Evolutionary conservation across 495 filamentous ascomycete genomes (phyloP).

Genomic region (Talaromyces adpressus): DNA sequence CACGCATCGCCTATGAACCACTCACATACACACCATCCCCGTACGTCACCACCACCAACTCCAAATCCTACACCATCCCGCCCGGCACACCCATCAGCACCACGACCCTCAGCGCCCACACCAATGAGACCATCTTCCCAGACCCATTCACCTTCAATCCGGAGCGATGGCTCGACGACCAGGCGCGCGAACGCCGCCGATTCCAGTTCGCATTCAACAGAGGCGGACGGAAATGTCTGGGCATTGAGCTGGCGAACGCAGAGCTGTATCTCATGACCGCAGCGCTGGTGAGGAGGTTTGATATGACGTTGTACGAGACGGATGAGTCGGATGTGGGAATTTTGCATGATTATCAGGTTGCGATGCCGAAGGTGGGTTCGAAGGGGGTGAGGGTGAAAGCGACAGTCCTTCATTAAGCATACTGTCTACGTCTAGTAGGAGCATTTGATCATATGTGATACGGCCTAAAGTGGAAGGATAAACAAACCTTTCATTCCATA

Average conservation of each 20-base stretch:
- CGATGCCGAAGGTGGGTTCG: slow-evolving; percentile 20
- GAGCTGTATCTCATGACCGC: slow-evolving; percentile 19
- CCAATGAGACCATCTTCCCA: slow-evolving; percentile 17
- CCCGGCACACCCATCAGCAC: slow-evolving; percentile 22
- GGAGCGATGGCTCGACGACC: slow-evolving; percentile 15
- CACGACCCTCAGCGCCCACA: slow-evolving; percentile 18
- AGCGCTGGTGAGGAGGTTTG: slow-evolving; percentile 16
- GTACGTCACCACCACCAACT: slow-evolving; percentile 12
- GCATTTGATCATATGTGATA: too few relatives aligned
- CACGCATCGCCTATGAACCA: slow-evolving; percentile 24
- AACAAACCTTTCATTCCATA: too few relatives aligned
- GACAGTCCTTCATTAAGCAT: neutral
- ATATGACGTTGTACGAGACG: slow-evolving; percentile 22
- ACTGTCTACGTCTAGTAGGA: too few relatives aligned
- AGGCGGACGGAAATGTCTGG: slow-evolving; percentile 21
- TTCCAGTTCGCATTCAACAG: slow-evolving; percentile 19
- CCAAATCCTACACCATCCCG: slow-evolving; percentile 14
- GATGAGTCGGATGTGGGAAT: slow-evolving; percentile 21
- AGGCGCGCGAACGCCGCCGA: slow-evolving; percentile 12
- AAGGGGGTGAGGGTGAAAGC: slow-evolving; percentile 17
- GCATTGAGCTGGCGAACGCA: slow-evolving; percentile 20
- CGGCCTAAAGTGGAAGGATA: too few relatives aligned
- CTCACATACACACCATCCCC: slow-evolving; percentile 18
- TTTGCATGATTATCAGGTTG: slow-evolving; percentile 28
- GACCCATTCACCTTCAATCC: slow-evolving; percentile 18